These are phyloP conservation scores for Phylloporus scabripes DNA, from an alignment of 768 basidiomycete species.

Conservation along the genomic window DNA sequence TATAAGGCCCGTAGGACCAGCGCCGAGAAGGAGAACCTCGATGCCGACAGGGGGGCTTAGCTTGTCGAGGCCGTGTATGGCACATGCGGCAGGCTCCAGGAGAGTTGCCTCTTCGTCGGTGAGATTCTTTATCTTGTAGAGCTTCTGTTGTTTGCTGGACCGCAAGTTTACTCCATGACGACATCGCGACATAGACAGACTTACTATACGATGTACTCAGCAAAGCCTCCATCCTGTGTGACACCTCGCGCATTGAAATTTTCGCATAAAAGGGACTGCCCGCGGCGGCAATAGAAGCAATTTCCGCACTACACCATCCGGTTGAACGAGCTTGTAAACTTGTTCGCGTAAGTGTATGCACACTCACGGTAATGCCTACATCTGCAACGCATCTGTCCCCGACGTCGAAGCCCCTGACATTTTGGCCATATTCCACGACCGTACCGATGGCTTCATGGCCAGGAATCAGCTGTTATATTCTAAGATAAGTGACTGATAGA, in stretches of 20 bases:
- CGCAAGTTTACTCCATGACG: not conserved
- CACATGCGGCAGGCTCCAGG: conserved; percentile 86
- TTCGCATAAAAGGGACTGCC: conserved; percentile 79
- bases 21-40: conserved; percentile 80
- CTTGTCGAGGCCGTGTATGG: conserved; percentile 89
- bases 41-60: conserved; percentile 76
- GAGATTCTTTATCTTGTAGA: conserved; percentile 85
- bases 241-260: conserved; percentile 79
- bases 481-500: conserved; percentile 17
- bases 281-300: conserved; percentile 86
- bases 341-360: not conserved
- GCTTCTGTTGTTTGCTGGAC: conserved; percentile 59
- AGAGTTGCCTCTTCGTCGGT: conserved; percentile 84
- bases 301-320: conserved; percentile 54
- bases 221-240: conserved; percentile 79
- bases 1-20: conserved; percentile 91
- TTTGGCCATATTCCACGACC: conserved; percentile 69
- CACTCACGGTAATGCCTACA: conserved; percentile 60
- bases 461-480: conserved; percentile 51
- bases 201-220: conserved; percentile 83
- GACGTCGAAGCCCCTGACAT: conserved; percentile 67
- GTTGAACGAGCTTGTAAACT: conserved; percentile 3
- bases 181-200: conserved; percentile 16
- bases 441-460: conserved; percentile 73
- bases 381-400: conserved; percentile 87